These are phyloP conservation scores for Monosporascus sp. DNA, from an alignment of 2,329 filamentous ascomycete genomes.

Conservation along the genomic window DNA sequence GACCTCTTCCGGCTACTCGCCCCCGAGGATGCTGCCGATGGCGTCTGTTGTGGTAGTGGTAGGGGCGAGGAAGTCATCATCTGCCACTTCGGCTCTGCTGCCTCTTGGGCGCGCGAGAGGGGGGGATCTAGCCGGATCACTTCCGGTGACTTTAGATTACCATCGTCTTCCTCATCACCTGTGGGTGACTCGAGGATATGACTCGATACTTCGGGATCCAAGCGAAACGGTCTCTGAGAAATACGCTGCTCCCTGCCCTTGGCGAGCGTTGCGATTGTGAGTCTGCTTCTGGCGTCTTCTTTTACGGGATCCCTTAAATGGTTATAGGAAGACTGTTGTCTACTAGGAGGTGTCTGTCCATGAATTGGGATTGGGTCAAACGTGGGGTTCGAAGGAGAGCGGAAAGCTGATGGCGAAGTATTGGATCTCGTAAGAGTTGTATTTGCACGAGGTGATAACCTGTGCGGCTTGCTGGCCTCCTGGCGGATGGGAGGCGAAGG, in stretches of 20 bases:
- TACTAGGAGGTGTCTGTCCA: conserved; percentile 8
- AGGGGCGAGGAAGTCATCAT: conserved; percentile 36
- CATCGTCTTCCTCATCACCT: conserved; percentile 18
- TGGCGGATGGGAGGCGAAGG: conserved; percentile 29
- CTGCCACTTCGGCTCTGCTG: conserved; percentile 42
- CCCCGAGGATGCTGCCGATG: conserved; percentile 21
- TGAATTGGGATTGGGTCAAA: conserved; percentile 25
- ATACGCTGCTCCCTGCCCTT: conserved; percentile 13
- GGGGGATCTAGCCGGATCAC: conserved; percentile 23
- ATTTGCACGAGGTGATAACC: conserved; percentile 31
- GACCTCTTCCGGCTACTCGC: conserved; percentile 26
- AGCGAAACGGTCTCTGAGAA: conserved; percentile 14
- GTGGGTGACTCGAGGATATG: conserved; percentile 39
- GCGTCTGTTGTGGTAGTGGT: conserved; percentile 19
- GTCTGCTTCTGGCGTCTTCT: conserved; percentile 15
- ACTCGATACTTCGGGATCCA: conserved; percentile 30
- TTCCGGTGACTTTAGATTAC: conserved; percentile 21
- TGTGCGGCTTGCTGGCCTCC: conserved; percentile 17
- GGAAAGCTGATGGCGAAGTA: conserved; percentile 46
- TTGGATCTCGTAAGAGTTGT: conserved; percentile 40
- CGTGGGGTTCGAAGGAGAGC: conserved; percentile 35
- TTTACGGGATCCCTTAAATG: conserved; percentile 11
- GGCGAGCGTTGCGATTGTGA: conserved; percentile 19
- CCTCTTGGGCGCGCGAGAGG: conserved; percentile 16
- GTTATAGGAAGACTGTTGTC: conserved; percentile 4